Percentiles rank a stretch among this genome's conserved stretches.
These are phyloP conservation scores for Lupinus albus DNA, from an alignment of 306 rosid genomes.

Conservation along the genomic window DNA sequence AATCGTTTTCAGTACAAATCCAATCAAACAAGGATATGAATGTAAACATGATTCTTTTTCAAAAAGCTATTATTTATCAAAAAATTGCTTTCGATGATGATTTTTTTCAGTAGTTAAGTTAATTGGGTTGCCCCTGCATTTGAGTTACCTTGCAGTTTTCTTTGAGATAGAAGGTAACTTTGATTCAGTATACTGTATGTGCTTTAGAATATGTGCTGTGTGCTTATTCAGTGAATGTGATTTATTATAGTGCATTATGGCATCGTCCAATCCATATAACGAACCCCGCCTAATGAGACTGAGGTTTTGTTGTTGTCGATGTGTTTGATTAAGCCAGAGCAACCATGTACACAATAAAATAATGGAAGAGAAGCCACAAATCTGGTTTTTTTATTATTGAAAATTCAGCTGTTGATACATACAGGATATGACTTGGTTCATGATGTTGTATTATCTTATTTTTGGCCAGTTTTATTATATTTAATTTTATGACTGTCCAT, in stretches of 20 bases:
- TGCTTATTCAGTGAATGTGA: neutral
- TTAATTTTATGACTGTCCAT: neutral
- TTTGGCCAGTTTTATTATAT: neutral
- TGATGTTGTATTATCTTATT: neutral
- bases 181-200: neutral
- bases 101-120: no score
- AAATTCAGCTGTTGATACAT: neutral
- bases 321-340: neutral
- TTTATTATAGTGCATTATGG: no score
- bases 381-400: neutral
- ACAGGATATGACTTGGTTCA: neutral
- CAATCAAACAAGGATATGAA: no score
- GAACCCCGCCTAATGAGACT: no score
- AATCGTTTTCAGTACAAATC: no score
- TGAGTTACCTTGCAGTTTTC: neutral
- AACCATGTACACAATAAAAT: neutral
- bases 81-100: no score
- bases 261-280: no score
- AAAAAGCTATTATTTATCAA: no score
- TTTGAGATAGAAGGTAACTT: no score
- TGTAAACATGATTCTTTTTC: no score
- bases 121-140: neutral
- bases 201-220: neutral
- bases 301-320: no score
- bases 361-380: neutral